A percentile compares a stretch with the other conserved stretches of the same genome.
phyloP scores from a whole-genome alignment of 441 rosid genomes.

The Macaranga tanarius region DNA sequence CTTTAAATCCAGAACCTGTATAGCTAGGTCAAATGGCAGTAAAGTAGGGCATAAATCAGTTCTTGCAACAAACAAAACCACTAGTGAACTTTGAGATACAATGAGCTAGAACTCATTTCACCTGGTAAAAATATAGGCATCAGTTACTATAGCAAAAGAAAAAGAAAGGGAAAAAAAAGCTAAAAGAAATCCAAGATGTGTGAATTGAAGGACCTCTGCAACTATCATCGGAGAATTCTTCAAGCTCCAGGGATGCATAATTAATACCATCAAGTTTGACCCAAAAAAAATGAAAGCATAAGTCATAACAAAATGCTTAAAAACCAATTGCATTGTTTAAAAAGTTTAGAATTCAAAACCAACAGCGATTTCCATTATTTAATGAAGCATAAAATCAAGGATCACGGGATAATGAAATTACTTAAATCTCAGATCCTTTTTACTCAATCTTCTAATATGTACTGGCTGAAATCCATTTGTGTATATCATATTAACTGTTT shows the following conservation, averaged over 20 bases:
- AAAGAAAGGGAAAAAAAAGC: no score
- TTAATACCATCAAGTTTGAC: neutral
- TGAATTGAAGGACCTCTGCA: neutral
- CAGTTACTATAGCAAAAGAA: no score
- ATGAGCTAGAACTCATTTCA: neutral
- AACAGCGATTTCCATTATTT: neutral
- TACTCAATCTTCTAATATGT: neutral
- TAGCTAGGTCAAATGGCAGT: neutral
- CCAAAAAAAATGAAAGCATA: neutral
- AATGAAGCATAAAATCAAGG: neutral
- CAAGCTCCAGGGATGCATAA: no score
- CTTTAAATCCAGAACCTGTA: conserved; percentile 3
- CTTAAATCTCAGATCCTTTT: neutral
- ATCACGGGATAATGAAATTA: neutral
- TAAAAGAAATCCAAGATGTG: no score
- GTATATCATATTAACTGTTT: neutral
- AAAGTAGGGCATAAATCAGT: neutral
- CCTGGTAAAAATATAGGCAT: neutral
- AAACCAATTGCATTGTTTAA: neutral
- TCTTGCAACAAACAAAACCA: neutral
- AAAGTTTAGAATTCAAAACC: neutral
- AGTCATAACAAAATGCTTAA: neutral
- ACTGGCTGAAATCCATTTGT: neutral
- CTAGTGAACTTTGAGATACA: neutral
- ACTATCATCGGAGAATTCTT: neutral